Evolutionary conservation across 768 basidiomycete species (phyloP).

Genomic region (Suillus paluster): DNA sequence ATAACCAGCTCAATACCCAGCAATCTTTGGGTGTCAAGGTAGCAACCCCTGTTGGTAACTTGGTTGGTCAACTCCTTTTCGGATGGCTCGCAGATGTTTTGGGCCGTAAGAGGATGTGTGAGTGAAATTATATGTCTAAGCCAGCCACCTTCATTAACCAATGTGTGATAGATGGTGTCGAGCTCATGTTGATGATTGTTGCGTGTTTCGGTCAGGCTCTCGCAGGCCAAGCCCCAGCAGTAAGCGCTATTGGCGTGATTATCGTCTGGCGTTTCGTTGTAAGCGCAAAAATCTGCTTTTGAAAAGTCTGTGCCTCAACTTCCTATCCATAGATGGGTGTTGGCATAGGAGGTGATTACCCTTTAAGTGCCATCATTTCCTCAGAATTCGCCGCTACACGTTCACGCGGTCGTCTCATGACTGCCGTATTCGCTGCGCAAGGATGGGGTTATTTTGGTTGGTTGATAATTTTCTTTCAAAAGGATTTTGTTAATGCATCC

Average conservation of each 20-base stretch:
- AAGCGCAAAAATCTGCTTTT: conserved; percentile 20
- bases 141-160: background rate
- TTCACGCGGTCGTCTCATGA: conserved; percentile 86
- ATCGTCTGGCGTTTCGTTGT: conserved; percentile 85
- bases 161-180: conserved; percentile 46
- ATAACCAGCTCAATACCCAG: conserved; percentile 45
- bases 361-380: conserved; percentile 82
- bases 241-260: conserved; percentile 75
- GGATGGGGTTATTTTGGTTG: conserved; percentile 86
- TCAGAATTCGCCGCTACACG: conserved; percentile 85
- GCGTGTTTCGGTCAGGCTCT: conserved; percentile 82
- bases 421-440: conserved; percentile 83
- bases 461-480: background rate
- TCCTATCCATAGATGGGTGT: conserved; percentile 59
- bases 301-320: background rate
- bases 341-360: conserved; percentile 91
- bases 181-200: conserved; percentile 80
- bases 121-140: conserved; percentile 27
- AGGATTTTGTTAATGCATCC: background rate
- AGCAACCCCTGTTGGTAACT: conserved; percentile 75
- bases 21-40: conserved; percentile 82
- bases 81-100: conserved; percentile 80
- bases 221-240: conserved; percentile 65
- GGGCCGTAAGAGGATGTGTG: conserved; percentile 83
- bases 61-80: conserved; percentile 77